Conservation (phyloP, 2,329 filamentous ascomycete species). For the Verticillium longisporum region DNA sequence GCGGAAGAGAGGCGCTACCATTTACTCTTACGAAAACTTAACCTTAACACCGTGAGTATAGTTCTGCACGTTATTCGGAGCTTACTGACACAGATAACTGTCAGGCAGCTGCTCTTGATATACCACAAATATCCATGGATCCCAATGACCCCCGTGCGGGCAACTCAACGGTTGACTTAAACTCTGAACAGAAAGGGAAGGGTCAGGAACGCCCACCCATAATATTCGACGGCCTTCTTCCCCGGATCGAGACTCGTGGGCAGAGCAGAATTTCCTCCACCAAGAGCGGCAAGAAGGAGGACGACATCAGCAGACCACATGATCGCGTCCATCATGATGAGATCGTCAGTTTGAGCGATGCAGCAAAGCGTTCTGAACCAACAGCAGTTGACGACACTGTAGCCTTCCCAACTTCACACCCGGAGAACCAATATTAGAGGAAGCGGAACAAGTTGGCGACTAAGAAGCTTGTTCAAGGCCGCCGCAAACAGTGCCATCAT, state of each 20-base stretch:
- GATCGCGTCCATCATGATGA: neutral
- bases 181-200: constrained; percentile 8
- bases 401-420: neutral
- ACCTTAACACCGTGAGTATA: neutral
- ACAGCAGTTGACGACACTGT: neutral
- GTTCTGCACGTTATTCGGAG: neutral
- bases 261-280: constrained; percentile 12
- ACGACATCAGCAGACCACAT: neutral
- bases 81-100: neutral
- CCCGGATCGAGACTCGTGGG: constrained; percentile 16
- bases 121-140: constrained; percentile 2
- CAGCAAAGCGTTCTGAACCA: neutral
- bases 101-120: neutral
- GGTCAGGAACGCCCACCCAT: constrained; percentile 1
- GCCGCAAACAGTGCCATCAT: neutral
- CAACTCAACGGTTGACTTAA: constrained; percentile 9
- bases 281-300: constrained; percentile 9
- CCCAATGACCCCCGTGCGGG: constrained; percentile 3
- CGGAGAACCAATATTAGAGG: neutral
- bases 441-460: neutral
- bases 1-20: neutral
- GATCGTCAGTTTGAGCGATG: neutral
- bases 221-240: constrained; percentile 15
- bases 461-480: neutral
- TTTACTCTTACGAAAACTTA: neutral